phyloP scores from a whole-genome alignment of 352 stramenopile genomes.

The Phytophthora podocarpi region DNA sequence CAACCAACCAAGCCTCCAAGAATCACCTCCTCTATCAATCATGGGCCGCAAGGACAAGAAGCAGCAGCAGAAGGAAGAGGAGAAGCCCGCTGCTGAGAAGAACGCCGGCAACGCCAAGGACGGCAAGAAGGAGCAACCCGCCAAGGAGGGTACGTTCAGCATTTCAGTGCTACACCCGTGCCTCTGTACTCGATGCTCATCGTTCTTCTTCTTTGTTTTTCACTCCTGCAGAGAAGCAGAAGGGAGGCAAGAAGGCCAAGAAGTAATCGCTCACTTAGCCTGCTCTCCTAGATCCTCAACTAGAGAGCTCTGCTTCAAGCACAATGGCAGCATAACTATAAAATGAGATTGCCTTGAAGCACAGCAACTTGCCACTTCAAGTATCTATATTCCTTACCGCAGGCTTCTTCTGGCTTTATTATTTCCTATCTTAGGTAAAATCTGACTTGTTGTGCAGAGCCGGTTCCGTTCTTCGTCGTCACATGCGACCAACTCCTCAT shows the following conservation, averaged over 20 bases:
- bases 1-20: conserved; percentile 11
- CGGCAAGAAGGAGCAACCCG: conserved; percentile 23
- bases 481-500: conserved; percentile 11
- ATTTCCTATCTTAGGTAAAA: conserved; percentile 2
- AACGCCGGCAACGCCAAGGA: conserved; percentile 23
- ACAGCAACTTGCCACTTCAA: too few relatives aligned
- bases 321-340: too few relatives aligned
- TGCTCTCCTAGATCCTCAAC: too few relatives aligned
- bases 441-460: conserved; percentile 23
- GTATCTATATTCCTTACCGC: conserved; percentile 6
- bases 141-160: too few relatives aligned
- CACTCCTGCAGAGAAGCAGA: too few relatives aligned
- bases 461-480: neutral
- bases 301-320: too few relatives aligned
- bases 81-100: conserved; percentile 24
- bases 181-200: too few relatives aligned
- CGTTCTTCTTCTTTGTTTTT: too few relatives aligned
- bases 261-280: neutral
- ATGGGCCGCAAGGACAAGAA: conserved; percentile 44
- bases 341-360: too few relatives aligned
- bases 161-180: too few relatives aligned
- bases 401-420: conserved; percentile 19
- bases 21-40: conserved; percentile 2
- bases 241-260: conserved; percentile 23
- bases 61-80: conserved; percentile 21